phyloP scores from a whole-genome alignment of 202 grass and related monocot genomes.

The Elaeis oleifera region DNA sequence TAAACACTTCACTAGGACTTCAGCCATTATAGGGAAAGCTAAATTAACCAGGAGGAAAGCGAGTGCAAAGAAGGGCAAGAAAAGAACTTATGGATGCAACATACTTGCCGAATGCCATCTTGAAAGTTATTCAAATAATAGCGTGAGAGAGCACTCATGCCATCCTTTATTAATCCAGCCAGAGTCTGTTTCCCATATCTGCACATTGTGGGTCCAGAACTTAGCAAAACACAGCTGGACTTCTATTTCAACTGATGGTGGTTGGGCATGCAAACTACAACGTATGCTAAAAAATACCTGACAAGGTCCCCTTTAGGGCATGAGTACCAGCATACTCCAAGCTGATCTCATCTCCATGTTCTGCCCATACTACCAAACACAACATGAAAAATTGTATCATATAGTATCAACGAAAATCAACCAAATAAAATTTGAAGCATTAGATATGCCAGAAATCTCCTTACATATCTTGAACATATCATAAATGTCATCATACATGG shows the following conservation, averaged over 20 bases:
- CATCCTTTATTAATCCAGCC: slow-evolving; percentile 91
- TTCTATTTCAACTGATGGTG: slow-evolving; percentile 11
- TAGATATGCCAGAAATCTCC: not conserved
- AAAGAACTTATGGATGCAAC: not conserved
- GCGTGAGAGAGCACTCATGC: slow-evolving; percentile 79
- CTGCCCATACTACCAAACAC: slow-evolving; percentile 65
- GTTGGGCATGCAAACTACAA: slow-evolving; percentile 13
- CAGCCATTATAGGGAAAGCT: too few species aligned
- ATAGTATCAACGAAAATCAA: too few species aligned
- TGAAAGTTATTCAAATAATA: slow-evolving; percentile 99
- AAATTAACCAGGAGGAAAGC: too few species aligned
- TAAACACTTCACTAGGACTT: not conserved
- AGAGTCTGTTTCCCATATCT: slow-evolving; percentile 93
- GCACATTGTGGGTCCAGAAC: slow-evolving; percentile 20
- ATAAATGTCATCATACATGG: slow-evolving; percentile 44
- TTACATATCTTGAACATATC: slow-evolving; percentile 81
- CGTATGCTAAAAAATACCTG: slow-evolving; percentile 45
- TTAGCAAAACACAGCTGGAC: slow-evolving; percentile 7
- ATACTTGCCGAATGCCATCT: slow-evolving; percentile 81
- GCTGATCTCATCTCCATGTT: slow-evolving; percentile 96
- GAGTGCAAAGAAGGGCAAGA: not conserved
- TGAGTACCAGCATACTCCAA: slow-evolving; percentile 90
- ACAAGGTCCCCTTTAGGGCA: slow-evolving; percentile 91
- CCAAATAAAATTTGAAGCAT: not conserved
- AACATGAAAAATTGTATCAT: not conserved